phyloP scores from a whole-genome alignment of 1,139 yeast species.

The Blastobotrys indianensis region DNA sequence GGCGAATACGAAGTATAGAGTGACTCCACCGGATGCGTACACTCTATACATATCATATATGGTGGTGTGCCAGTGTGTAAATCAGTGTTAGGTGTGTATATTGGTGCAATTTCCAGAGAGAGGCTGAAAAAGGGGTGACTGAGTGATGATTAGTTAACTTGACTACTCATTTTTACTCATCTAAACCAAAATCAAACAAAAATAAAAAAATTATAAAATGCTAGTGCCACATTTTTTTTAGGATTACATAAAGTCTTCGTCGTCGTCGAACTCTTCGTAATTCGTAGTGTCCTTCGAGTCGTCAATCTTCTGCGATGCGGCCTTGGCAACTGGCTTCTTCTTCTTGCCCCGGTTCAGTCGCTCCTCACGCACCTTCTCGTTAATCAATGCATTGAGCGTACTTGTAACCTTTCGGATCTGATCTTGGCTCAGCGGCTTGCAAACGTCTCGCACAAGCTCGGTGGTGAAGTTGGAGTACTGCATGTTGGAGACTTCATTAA shows the following conservation, averaged over 20 bases:
- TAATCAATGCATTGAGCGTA: slow-evolving; percentile 72
- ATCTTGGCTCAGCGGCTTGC: slow-evolving; percentile 76
- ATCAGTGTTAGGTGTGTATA: neutral
- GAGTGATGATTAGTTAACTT: neutral
- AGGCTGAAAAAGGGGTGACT: neutral
- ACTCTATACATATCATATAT: slow-evolving; percentile 83
- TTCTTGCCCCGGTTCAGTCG: slow-evolving; percentile 96
- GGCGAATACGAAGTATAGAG: slow-evolving; percentile 70
- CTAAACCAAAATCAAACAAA: neutral
- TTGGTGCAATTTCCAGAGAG: neutral
- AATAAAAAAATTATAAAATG: neutral
- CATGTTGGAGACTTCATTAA: slow-evolving; percentile 49
- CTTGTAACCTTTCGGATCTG: slow-evolving; percentile 80
- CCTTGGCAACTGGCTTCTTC: slow-evolving; percentile 81
- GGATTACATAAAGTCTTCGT: slow-evolving; percentile 86
- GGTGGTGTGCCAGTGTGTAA: neutral
- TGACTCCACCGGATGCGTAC: slow-evolving; percentile 58
- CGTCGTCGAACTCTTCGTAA: slow-evolving; percentile 56
- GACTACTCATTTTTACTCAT: neutral
- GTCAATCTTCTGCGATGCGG: slow-evolving; percentile 73
- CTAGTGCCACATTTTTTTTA: slow-evolving; percentile 20
- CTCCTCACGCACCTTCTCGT: slow-evolving; percentile 85
- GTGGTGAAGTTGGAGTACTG: slow-evolving; percentile 75
- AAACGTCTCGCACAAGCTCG: slow-evolving; percentile 78
- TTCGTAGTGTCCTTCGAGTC: slow-evolving; percentile 59